These are phyloP conservation scores for Sphagnum magellanicum DNA, from an alignment of 228 moss, liverwort and hornwort genomes.

Conservation along the genomic window DNA sequence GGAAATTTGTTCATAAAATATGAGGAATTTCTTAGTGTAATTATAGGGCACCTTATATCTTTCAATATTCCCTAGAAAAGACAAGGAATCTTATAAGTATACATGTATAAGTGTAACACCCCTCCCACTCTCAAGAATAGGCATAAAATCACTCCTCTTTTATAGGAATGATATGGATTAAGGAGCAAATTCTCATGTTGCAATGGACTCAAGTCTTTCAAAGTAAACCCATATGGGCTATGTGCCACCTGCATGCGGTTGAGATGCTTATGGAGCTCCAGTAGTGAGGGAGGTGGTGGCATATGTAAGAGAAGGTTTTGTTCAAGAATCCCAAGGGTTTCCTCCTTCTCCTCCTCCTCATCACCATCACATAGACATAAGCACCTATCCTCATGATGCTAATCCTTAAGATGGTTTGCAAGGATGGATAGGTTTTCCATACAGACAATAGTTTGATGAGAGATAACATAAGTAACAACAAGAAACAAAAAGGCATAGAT, in stretches of 20 bases:
- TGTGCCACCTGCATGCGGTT: slow-evolving; percentile 12
- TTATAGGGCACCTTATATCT: too few species aligned
- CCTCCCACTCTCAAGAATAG: too few species aligned
- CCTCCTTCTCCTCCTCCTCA: background rate
- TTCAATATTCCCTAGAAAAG: too few species aligned
- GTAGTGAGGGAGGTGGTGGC: slow-evolving; percentile 3
- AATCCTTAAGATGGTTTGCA: slow-evolving; percentile 7
- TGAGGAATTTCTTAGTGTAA: too few species aligned
- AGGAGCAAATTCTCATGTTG: slow-evolving; percentile 30
- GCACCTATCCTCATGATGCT: slow-evolving; percentile 9
- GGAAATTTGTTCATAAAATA: too few species aligned
- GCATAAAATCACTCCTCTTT: too few species aligned
- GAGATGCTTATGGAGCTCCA: slow-evolving; percentile 12
- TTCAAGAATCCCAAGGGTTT: slow-evolving; percentile 12
- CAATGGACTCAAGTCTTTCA: slow-evolving; percentile 33
- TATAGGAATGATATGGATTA: slow-evolving; percentile 27
- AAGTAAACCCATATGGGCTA: slow-evolving; percentile 28
- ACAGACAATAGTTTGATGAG: slow-evolving; percentile 2
- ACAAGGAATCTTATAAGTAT: too few species aligned
- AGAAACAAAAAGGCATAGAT: slow-evolving; percentile 18
- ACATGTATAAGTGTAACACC: too few species aligned
- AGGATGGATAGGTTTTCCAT: slow-evolving; percentile 14
- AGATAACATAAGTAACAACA: background rate
- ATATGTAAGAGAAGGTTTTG: slow-evolving; percentile 12
- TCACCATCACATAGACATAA: slow-evolving; percentile 9